Base-by-base conservation (phyloP, 371 early-diverging fungal genomes). In the Mortierella sp. region DNA sequence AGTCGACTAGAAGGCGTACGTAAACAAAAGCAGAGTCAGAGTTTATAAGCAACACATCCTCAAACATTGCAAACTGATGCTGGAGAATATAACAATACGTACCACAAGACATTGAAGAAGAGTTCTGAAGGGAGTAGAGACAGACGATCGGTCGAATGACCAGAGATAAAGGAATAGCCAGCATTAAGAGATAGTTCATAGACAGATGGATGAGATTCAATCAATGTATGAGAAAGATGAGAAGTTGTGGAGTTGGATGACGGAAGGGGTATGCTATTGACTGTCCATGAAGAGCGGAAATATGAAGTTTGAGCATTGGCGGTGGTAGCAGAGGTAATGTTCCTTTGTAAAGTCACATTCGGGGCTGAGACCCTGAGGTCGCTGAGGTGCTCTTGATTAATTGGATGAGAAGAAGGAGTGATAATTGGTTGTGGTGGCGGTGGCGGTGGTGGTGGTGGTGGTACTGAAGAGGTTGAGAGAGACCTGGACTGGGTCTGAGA, bases 71-170 rank as follows among this genome's bases (percentile, higher is more conserved):
- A 18, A 3, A 57, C 16, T 20, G 47, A 32, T 24, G 45, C 45
- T 32, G 30, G 30, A 18, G 28, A 51, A 55, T 45, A 32, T 6
- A 32, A 62, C 62, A 11, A 51, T 20, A 52, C 66, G 10, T 78
- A 78, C 78, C 78, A 78, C 3, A 78, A 66, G 22, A 78, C 66
- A 66, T 70, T 45, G 40, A 73, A 78, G 35, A 78, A 47, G 20
- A 78, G 69, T 32, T 78, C 78, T 20, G 63, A 78, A n/a, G 78
- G 78, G 40, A 78, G 66, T 43, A 26, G 47, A 9, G 73, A 68
- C 14, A 78, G 59, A 28, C 68, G 68, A 64, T 68, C 68, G 14
- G 57, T 40, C 65, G 63, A 26, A 14, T 11, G 28, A 11, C 39
- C 10, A 39, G 39, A 14, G 22, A 37, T 28, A 28, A 22, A 9